phyloP scores from a whole-genome alignment of 2,329 filamentous ascomycete genomes.

The Aspergillus sojae region DNA sequence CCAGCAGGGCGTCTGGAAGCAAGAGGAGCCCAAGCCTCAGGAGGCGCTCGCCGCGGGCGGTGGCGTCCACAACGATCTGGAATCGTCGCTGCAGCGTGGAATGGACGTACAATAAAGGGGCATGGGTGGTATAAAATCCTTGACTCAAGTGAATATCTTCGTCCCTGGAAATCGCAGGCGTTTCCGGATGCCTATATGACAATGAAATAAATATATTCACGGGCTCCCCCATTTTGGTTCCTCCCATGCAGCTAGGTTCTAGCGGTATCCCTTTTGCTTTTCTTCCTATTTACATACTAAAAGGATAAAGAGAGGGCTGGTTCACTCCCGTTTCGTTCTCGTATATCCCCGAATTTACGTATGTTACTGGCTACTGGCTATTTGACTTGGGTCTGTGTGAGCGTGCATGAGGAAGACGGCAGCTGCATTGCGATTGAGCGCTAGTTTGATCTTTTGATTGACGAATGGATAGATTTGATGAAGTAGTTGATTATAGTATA shows the following conservation, averaged over 20 bases:
- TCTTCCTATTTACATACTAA: neutral
- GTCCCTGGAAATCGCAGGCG: conserved; percentile 17
- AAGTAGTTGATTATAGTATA: conserved; percentile 1
- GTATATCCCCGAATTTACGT: neutral
- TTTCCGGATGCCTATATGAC: conserved; percentile 8
- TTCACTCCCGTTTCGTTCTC: neutral
- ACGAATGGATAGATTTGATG: conserved; percentile 5
- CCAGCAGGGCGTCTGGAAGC: conserved; percentile 56
- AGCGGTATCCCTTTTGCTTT: neutral
- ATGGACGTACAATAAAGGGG: conserved; percentile 53
- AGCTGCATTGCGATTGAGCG: conserved; percentile 13
- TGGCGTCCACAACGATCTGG: conserved; percentile 49
- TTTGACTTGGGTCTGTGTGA: neutral
- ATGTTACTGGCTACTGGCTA: neutral
- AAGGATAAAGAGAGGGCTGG: neutral
- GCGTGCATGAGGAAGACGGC: neutral
- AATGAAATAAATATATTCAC: neutral
- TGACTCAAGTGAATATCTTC: conserved; percentile 15
- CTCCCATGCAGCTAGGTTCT: neutral
- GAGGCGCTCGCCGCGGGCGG: conserved; percentile 49
- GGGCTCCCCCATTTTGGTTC: neutral
- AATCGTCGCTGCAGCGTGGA: conserved; percentile 57
- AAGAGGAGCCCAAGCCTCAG: conserved; percentile 66
- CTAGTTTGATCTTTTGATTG: conserved; percentile 3
- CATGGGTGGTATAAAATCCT: neutral